Evolutionary conservation across 192 early-diverging fungal genomes (phyloP).

Genomic region (Backusella morwellensis): DNA sequence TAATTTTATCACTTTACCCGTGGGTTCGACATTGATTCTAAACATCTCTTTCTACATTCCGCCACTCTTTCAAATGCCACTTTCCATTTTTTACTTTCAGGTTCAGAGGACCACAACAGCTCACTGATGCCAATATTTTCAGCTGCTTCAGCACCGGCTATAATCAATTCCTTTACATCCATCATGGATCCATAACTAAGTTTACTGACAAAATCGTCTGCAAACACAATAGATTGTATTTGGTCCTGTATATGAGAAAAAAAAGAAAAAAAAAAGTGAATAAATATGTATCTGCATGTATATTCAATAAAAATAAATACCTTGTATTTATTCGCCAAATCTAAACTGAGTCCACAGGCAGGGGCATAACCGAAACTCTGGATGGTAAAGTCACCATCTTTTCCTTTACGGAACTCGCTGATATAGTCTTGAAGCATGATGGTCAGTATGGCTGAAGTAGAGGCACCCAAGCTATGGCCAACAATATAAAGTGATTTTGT

Average conservation of each 20-base stretch:
- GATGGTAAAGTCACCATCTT: conserved; percentile 38
- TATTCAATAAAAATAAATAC: neutral
- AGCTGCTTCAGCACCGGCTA: conserved; percentile 51
- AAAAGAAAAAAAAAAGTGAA: too few relatives aligned
- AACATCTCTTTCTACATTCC: conserved; percentile 33
- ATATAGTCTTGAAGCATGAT: conserved; percentile 71
- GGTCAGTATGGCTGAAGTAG: conserved; percentile 69
- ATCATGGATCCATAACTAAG: conserved; percentile 59
- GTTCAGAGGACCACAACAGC: conserved; percentile 41
- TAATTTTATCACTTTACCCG: conserved; percentile 19
- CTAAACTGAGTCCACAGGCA: conserved; percentile 44
- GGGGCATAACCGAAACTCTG: conserved; percentile 53
- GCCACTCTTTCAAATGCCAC: conserved; percentile 38
- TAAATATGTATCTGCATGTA: too few relatives aligned
- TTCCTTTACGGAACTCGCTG: conserved; percentile 45
- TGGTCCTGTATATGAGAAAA: conserved; percentile 26
- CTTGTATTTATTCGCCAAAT: conserved; percentile 49
- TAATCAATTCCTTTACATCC: conserved; percentile 57
- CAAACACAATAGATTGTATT: conserved; percentile 56
- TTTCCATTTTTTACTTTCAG: conserved; percentile 37
- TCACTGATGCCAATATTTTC: conserved; percentile 41
- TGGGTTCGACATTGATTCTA: conserved; percentile 33
- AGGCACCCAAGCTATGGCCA: conserved; percentile 75
- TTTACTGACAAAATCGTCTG: conserved; percentile 56
- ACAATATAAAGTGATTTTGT: conserved; percentile 64